Percentiles rank a stretch among this genome's conserved stretches.
phyloP scores from a whole-genome alignment of 495 filamentous ascomycete genomes.

The Podospora pseudopauciseta region DNA sequence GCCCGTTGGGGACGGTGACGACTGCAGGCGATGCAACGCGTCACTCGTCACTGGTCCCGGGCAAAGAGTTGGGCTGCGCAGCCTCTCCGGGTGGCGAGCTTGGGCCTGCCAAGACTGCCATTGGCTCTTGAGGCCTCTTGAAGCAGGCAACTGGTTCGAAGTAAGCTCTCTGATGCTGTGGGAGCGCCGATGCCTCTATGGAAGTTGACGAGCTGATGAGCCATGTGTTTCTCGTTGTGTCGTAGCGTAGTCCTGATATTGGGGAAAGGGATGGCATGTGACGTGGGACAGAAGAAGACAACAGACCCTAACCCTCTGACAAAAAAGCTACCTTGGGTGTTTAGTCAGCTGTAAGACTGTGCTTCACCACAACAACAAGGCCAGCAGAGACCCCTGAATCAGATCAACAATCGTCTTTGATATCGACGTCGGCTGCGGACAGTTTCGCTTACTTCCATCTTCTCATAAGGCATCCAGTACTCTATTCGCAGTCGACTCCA shows the following conservation, averaged over 20 bases:
- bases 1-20: not conserved
- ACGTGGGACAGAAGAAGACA: not conserved
- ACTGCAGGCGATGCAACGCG: conserved; percentile 3
- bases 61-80: not conserved
- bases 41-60: conserved; percentile 6
- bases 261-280: not conserved
- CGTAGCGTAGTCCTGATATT: not conserved
- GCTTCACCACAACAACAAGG: not conserved
- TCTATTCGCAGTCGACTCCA: not conserved
- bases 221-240: not conserved
- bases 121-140: not conserved
- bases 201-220: not conserved
- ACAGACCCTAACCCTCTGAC: not conserved
- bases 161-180: not conserved
- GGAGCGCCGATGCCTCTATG: not conserved
- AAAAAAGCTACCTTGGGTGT: too few relatives aligned
- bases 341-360: not conserved
- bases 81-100: not conserved
- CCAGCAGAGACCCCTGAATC: not conserved
- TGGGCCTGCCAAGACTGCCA: not conserved
- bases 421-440: not conserved
- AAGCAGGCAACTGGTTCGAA: not conserved
- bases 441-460: not conserved
- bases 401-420: not conserved
- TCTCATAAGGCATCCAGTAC: not conserved